Evolutionary conservation across 2,329 filamentous ascomycete genomes (phyloP).

Genomic region (Trichoderma afroharzianum): DNA sequence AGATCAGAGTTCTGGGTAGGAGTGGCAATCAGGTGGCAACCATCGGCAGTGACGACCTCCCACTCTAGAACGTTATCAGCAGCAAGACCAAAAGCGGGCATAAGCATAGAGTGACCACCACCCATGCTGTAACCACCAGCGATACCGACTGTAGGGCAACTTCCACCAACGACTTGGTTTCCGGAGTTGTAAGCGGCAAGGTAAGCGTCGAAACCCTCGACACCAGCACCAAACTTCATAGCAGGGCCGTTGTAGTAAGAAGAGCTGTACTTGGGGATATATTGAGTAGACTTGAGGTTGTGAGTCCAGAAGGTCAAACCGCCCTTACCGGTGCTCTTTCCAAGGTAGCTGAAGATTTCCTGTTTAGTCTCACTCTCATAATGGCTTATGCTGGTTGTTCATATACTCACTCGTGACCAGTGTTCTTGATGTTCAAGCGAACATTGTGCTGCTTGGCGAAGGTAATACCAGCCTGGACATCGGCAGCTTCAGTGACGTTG

Average conservation of each 20-base stretch:
- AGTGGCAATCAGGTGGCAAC: slow-evolving; percentile 26
- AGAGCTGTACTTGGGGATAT: not conserved
- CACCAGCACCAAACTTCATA: not conserved
- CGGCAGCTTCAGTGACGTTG: not conserved
- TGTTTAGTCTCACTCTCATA: not conserved
- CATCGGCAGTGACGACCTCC: slow-evolving; percentile 52
- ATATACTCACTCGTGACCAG: slow-evolving; percentile 26
- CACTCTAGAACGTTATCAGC: slow-evolving; percentile 57
- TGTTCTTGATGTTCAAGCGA: slow-evolving; percentile 36
- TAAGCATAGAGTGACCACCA: slow-evolving; percentile 55
- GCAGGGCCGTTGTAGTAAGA: not conserved
- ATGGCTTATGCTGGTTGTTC: not conserved
- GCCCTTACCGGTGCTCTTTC: not conserved
- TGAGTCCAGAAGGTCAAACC: not conserved
- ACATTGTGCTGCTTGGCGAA: slow-evolving; percentile 41
- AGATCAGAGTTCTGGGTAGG: not conserved
- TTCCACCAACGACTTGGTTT: slow-evolving; percentile 20
- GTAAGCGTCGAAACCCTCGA: not conserved
- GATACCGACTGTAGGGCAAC: slow-evolving; percentile 53
- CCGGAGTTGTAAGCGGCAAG: not conserved
- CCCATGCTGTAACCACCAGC: slow-evolving; percentile 59
- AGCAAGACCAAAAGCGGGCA: slow-evolving; percentile 52
- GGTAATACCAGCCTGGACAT: not conserved
- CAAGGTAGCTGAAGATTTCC: not conserved
- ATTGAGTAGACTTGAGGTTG: not conserved